phyloP scores from a whole-genome alignment of 371 early-diverging fungal species.

The Lichtheimia ornata region DNA sequence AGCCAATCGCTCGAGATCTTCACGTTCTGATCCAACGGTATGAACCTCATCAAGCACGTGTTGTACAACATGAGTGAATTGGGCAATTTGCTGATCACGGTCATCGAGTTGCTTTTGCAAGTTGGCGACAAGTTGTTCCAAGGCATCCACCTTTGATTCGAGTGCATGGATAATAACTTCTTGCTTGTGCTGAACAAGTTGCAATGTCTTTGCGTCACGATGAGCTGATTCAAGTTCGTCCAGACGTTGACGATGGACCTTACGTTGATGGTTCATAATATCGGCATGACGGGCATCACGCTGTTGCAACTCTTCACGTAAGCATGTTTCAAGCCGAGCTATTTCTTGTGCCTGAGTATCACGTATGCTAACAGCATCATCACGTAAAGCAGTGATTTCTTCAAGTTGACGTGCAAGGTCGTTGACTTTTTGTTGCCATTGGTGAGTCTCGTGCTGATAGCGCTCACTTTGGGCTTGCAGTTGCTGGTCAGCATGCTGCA shows the following conservation, averaged over 20 bases:
- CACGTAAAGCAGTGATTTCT: conserved; percentile 27
- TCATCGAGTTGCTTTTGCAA: conserved; percentile 31
- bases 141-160: conserved; percentile 34
- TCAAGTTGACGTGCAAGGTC: conserved; percentile 18
- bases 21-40: too few species aligned
- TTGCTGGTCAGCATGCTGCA: conserved; percentile 3
- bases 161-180: conserved; percentile 37
- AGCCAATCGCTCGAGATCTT: too few species aligned
- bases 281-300: background rate
- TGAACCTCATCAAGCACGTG: too few species aligned
- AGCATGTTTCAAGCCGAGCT: conserved; percentile 11
- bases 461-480: conserved; percentile 7
- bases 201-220: conserved; percentile 13
- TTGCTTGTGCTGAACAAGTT: conserved; percentile 37
- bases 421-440: conserved; percentile 20
- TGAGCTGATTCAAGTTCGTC: background rate
- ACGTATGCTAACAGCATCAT: conserved; percentile 18
- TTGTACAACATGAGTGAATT: conserved; percentile 16
- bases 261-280: conserved; percentile 10
- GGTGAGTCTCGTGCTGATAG: conserved; percentile 2
- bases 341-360: conserved; percentile 20
- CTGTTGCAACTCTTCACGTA: conserved; percentile 2
- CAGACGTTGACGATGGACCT: conserved; percentile 7
- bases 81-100: conserved; percentile 23
- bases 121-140: conserved; percentile 23